A percentile compares a stretch with the other conserved stretches of the same genome.
Conservation (phyloP, 768 basidiomycete species). For the Russula compacta region DNA sequence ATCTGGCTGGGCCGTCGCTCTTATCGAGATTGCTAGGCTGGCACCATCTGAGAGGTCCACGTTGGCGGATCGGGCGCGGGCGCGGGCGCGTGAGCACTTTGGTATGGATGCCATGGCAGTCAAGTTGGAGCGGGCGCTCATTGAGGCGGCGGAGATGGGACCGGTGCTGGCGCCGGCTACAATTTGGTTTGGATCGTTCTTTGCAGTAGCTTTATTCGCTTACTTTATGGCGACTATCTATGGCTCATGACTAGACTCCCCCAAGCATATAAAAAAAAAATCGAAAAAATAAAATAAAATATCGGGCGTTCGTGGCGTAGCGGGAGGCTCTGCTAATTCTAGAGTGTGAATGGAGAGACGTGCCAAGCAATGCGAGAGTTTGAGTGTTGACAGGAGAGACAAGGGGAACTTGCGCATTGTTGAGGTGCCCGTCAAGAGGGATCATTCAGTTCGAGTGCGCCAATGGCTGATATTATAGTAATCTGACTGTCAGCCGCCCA, state of each 20-base stretch:
- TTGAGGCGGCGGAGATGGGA: slow-evolving; percentile 50
- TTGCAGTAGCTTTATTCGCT: slow-evolving; percentile 3
- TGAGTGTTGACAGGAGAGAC: neutral
- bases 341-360: neutral
- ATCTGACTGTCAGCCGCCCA: neutral
- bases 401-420: neutral
- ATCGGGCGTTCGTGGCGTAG: neutral
- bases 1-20: slow-evolving; percentile 59
- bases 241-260: neutral
- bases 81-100: slow-evolving; percentile 57
- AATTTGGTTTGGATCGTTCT: slow-evolving; percentile 12
- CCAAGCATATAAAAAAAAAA: too few relatives aligned
- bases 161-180: slow-evolving; percentile 20
- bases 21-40: slow-evolving; percentile 50
- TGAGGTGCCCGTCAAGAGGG: neutral
- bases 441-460: neutral
- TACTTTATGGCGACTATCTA: slow-evolving; percentile 12
- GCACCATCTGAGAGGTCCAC: slow-evolving; percentile 32
- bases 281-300: too few relatives aligned
- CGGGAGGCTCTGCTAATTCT: neutral
- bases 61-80: slow-evolving; percentile 47
- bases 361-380: neutral
- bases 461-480: neutral
- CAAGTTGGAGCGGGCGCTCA: slow-evolving; percentile 46
- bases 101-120: slow-evolving; percentile 68